Evolutionary conservation across 805 yeast species (phyloP).

Genomic region (Yarrowia yakushimensis): DNA sequence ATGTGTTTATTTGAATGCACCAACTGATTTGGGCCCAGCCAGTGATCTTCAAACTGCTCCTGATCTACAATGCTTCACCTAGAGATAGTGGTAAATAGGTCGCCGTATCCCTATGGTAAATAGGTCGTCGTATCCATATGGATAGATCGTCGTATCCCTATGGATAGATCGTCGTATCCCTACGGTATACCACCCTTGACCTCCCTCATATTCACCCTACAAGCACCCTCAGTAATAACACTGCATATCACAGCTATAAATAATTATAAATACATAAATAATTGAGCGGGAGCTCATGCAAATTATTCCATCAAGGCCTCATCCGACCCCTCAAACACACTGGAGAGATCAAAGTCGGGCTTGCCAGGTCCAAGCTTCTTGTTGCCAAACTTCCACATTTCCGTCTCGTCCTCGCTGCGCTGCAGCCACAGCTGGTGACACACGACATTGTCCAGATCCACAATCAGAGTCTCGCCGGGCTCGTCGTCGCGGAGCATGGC

Average conservation of each 20-base stretch:
- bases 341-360: not conserved
- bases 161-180: too few relatives aligned
- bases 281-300: conserved; percentile 8
- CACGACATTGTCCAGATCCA: conserved; percentile 18
- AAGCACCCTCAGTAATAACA: not conserved
- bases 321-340: not conserved
- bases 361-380: conserved; percentile 24
- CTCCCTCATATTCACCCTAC: too few relatives aligned
- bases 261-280: conserved; percentile 16
- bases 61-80: too few relatives aligned
- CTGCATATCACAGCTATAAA: not conserved
- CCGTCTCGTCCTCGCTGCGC: conserved; percentile 9
- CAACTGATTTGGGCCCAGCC: too few relatives aligned
- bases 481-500: conserved; percentile 30
- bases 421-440: conserved; percentile 20
- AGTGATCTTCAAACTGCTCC: too few relatives aligned
- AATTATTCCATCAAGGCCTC: not conserved
- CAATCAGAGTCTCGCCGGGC: conserved; percentile 17
- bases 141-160: too few relatives aligned
- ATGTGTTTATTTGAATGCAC: too few relatives aligned
- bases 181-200: too few relatives aligned
- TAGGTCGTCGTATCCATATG: too few relatives aligned
- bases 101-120: too few relatives aligned
- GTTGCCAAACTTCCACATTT: conserved; percentile 15
- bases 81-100: too few relatives aligned